Conservation (phyloP, 2,329 filamentous ascomycete species). For the Neocucurbitaria cava region DNA sequence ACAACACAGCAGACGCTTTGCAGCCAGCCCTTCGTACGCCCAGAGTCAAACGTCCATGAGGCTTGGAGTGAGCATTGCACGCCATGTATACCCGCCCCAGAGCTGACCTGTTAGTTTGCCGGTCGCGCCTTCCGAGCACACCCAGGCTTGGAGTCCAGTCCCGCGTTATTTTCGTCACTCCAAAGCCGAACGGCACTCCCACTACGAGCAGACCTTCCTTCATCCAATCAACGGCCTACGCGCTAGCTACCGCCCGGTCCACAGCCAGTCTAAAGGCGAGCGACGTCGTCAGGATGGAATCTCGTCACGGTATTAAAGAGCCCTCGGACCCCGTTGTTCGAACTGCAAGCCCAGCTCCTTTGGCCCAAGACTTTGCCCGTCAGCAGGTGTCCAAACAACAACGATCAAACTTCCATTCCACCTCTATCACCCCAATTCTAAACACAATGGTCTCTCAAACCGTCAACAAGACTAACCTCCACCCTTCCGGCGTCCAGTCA, state of each 20-base stretch:
- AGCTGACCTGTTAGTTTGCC: conserved; percentile 21
- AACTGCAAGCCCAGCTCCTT: conserved; percentile 53
- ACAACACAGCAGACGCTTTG: conserved; percentile 17
- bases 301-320: conserved; percentile 46
- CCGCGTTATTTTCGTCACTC: conserved; percentile 41
- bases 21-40: neutral
- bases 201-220: conserved; percentile 16
- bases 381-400: conserved; percentile 65
- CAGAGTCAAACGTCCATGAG: conserved; percentile 18
- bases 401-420: conserved; percentile 65
- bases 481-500: conserved; percentile 89
- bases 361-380: conserved; percentile 63
- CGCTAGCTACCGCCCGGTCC: conserved; percentile 32
- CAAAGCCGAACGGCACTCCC: conserved; percentile 29
- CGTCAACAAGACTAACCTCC: conserved; percentile 91
- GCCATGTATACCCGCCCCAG: conserved; percentile 12
- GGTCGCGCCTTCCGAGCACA: conserved; percentile 27
- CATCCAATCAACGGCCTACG: conserved; percentile 33
- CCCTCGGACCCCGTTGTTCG: conserved; percentile 43
- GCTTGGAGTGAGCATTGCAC: conserved; percentile 2
- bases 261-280: conserved; percentile 27
- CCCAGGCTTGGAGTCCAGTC: conserved; percentile 24
- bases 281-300: conserved; percentile 41
- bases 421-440: conserved; percentile 55
- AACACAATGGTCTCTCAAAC: conserved; percentile 56